phyloP scores from a whole-genome alignment of 495 filamentous ascomycete genomes.

The Podospora appendiculata region DNA sequence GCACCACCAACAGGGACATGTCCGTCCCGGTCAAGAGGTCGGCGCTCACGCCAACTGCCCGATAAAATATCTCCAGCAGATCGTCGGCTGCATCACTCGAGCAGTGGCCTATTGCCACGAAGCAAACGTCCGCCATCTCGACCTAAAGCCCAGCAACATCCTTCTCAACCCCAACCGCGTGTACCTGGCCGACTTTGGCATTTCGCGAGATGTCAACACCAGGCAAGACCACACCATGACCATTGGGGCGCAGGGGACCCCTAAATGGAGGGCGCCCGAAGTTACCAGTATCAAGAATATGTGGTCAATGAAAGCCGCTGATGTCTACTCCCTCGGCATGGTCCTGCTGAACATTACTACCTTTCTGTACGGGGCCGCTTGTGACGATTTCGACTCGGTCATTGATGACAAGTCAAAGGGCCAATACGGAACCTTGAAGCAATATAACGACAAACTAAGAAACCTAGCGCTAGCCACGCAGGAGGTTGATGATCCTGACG shows the following conservation, averaged over 20 bases:
- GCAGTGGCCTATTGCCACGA: slow-evolving; percentile 34
- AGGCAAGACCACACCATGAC: slow-evolving; percentile 25
- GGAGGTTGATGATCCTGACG: slow-evolving; percentile 20
- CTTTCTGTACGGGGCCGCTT: slow-evolving; percentile 17
- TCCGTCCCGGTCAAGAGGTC: neutral
- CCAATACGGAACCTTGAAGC: slow-evolving; percentile 17
- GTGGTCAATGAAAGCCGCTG: slow-evolving; percentile 29
- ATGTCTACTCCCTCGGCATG: slow-evolving; percentile 31
- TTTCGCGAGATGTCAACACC: slow-evolving; percentile 28
- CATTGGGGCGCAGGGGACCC: slow-evolving; percentile 22
- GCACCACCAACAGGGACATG: neutral
- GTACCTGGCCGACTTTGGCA: slow-evolving; percentile 37
- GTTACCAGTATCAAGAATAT: slow-evolving; percentile 16
- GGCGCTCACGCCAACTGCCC: slow-evolving; percentile 12
- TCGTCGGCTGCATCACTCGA: slow-evolving; percentile 30
- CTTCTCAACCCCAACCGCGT: slow-evolving; percentile 28
- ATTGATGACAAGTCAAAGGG: slow-evolving; percentile 17
- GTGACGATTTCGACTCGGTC: slow-evolving; percentile 29
- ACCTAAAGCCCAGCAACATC: slow-evolving; percentile 37
- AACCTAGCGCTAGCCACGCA: slow-evolving; percentile 20
- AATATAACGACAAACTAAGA: slow-evolving; percentile 18
- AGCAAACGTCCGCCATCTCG: slow-evolving; percentile 31
- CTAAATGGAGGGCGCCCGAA: slow-evolving; percentile 31
- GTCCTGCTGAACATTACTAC: slow-evolving; percentile 28
- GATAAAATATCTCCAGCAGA: slow-evolving; percentile 21